Evolutionary conservation across 208 protist species (phyloP), one percentile per base, ranked within the genome.

Genomic region (Acanthamoeba triangularis): DNA sequence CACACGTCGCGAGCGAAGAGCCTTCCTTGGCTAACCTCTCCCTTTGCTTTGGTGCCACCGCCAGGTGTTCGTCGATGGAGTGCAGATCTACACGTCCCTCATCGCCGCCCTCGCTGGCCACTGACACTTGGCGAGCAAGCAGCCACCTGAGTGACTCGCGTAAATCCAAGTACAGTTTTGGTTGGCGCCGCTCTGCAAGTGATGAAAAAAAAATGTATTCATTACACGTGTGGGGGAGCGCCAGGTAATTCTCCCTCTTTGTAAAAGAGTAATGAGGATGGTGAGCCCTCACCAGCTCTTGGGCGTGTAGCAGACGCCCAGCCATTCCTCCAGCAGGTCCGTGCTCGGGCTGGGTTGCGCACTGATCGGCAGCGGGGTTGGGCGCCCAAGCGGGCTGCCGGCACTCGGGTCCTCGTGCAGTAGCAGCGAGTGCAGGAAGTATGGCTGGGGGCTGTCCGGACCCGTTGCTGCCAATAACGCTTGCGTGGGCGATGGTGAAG

Each of bases 171-270:
- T n/a, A n/a, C n/a, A n/a, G n/a, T n/a, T n/a, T n/a, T 59, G 54
- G 20, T 59, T 59, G 54, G 14, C 11, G n/a, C n/a, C 1, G 14
- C 54, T 59, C n/a, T n/a, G 20, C 18, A 25, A 49, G 41, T 47
- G 41, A 47, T 47, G 1, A 10, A 10, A n/a, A n/a, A n/a, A 63
- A 63, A 28, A 63, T 63, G 23, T 63, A 3, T 69, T 4, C 8
- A 28, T 69, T 30, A 25, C 11, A n/a, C n/a, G n/a, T n/a, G 61
- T 5, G 10, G 10, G n/a, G 30, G 65, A 90, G 84, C 84, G 47
- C 8, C 84, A 90, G 84, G 74, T 84, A 54, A 84, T 84, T 37
- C 74, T 84, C 44, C 74, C 74, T 84, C n/a, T n/a, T n/a, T n/a
- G n/a, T n/a, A n/a, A n/a, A n/a, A n/a, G n/a, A n/a, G n/a, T n/a